Evolutionary conservation across 257 asterid genomes (phyloP), one percentile per base, ranked within the genome.

Genomic region (Sherardia arvensis): DNA sequence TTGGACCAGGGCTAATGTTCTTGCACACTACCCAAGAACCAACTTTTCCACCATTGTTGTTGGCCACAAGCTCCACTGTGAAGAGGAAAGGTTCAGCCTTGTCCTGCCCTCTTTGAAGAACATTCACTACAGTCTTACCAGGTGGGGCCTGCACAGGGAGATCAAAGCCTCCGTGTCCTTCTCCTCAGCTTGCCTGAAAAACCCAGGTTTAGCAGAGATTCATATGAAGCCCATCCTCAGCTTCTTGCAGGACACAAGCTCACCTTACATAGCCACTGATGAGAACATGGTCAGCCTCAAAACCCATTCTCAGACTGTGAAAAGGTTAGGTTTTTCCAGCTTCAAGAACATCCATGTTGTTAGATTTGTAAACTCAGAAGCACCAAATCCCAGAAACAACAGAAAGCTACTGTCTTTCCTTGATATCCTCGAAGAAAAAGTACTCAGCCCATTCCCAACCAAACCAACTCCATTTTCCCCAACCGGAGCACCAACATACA

Each of bases 71-170:
- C 67, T 83, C 23, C 62, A 80, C 3, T 88, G 98, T 77, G 65
- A 57, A 34, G 26, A 60, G 55, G 64, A 61, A 47, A 45, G 33
- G 7, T 53, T 74, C 28, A 74, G 54, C 10, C 74, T 81, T 30
- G 64, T 88, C 61, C 62, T 85, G 53, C 95, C 93, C 8, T 75
- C 95, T 3, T 11, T 84, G 36, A 85, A 80, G 71, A 92, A 86
- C 86, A 76, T 92, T 53, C 81, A 85, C 77, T 71, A 83, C 21
- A 79, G 95, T n/a, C 98, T 92, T 60, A 85, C 85, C 43, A 81
- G 97, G 68, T 92, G 98, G 97, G 97, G 95, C 33, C 73, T 92
- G 81, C 87, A 88, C 9, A 67, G 56, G 59, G 81, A 85, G 58
- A 83, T 92, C 62, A 86, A 83, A 73, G 83, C 77, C 6, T 65